Evolutionary conservation across 2,329 filamentous ascomycete species (phyloP), one percentile per base, ranked within the genome.

Genomic region (Botrytis cinerea): DNA sequence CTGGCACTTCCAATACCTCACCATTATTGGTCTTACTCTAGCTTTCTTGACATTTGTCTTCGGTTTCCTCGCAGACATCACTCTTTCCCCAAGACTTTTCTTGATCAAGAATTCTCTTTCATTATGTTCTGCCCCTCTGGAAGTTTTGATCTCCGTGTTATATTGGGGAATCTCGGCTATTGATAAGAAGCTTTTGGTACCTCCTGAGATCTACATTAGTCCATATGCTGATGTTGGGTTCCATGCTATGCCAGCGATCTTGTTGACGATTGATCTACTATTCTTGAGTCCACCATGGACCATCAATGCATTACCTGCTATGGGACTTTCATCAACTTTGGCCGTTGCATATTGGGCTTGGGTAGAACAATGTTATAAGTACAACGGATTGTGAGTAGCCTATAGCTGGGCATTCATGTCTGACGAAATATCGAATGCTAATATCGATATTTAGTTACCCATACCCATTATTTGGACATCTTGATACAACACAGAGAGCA

Each of bases 381-480:
- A 87, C 74, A 94, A 94, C 78, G 89, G 90, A 79, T 88, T 85
- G 88, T 90, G 80, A 81, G 87, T 83, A 48, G 38, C 20, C 51
- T 40, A 14, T 46, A 22, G 2, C 22, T n/a, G 20, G 7, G 9
- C 35, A 14, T 43, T 32, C 9, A 10, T 12, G 7, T 57, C 35
- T 32, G 25, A 28, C 18, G 6, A 57, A 32, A 9, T 6, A 7
- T 32, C 2, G 1, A 10, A n/a, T 71, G 22, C 73, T 77, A 70
- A 79, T 67, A 4, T 14, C 18, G n/a, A 25, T 32, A 40, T 46
- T 2, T 77, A 92, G 90, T 85, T 97, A 97, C 78, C 94, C 94
- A 0, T 97, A 98, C 81, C 94, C 95, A 1, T 87, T 97, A 40
- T 95, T 98, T 76, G 90, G 86, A 14, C 81, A 92, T 62, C 83